Evolutionary conservation across 176 grass and related monocot species (phyloP), one percentile per base, ranked within the genome.

Genomic region (Panicum miliaceum): DNA sequence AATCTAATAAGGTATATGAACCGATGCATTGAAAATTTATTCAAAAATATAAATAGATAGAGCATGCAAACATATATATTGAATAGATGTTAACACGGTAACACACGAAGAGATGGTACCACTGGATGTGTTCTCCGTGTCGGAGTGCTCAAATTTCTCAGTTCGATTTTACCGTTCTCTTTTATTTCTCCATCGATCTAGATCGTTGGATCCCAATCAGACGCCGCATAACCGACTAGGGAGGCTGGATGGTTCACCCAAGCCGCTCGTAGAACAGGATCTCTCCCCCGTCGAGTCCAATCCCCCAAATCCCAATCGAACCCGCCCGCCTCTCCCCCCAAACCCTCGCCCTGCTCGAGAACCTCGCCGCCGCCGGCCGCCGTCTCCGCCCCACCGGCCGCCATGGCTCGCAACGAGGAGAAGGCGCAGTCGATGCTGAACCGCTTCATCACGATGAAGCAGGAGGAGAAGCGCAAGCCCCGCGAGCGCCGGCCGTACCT

Each of bases 341-440:
- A 86, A 85, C 71, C 88, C 78, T 86, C 77, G 71, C 76, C 41
- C 22, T 46, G 81, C 68, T 58, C 66, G 19, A 57, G n/a, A 41
- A 75, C 77, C 32, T 59, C 48, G 58, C 87, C 81, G 81, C 68
- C 71, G 77, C 54, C 76, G 59, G 46, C 48, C 38, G 70, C 27
- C 41, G 19, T 47, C 78, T 13, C 63, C 35, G 0, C 80, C 20
- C 70, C 0, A 18, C 83, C 45, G 27, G 20, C 43, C 54, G 36
- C 85, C 71, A 98, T 98, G 96, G 96, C 96, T 82, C 89, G 96
- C 11, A 98, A 98, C 79, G 91, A 98, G 83, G 96, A 98, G 93
- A 98, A 98, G 68, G 93, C 89, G 54, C 91, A 98, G 88, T 98
- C 96, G 10, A 98, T 98, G 96, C 89, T 98, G 37, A 98, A 98